These are phyloP conservation scores for Metarhizium album DNA, from an alignment of 2,329 filamentous ascomycete species.

Conservation along the genomic window DNA sequence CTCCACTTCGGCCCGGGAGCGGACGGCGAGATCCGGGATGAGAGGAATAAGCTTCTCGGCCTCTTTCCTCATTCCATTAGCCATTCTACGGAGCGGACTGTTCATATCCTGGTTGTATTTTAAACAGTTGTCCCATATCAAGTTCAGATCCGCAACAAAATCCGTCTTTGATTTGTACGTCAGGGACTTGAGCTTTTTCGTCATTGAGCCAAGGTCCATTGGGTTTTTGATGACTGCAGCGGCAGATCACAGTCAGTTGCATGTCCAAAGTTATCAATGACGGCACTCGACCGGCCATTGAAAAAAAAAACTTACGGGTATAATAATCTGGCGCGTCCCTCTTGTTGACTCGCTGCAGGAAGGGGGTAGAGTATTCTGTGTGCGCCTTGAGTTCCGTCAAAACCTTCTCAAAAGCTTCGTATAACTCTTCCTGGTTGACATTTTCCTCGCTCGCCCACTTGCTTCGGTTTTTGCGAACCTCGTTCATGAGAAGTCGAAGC, in stretches of 20 bases:
- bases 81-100: slow-evolving; percentile 83
- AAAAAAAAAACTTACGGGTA: slow-evolving; percentile 51
- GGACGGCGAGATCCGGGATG: slow-evolving; percentile 85
- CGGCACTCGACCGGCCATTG: too few relatives aligned
- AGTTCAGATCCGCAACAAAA: slow-evolving; percentile 83
- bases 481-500: slow-evolving; percentile 84
- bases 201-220: slow-evolving; percentile 97
- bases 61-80: slow-evolving; percentile 92
- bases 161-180: slow-evolving; percentile 84
- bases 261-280: neutral
- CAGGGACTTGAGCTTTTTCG: slow-evolving; percentile 82
- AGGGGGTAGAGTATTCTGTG: slow-evolving; percentile 95
- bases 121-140: slow-evolving; percentile 96
- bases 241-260: slow-evolving; percentile 13
- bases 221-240: slow-evolving; percentile 77
- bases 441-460: slow-evolving; percentile 99
- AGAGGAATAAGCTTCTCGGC: slow-evolving; percentile 92
- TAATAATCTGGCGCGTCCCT: slow-evolving; percentile 95
- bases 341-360: slow-evolving; percentile 90
- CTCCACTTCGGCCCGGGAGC: slow-evolving; percentile 89
- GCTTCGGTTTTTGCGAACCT: slow-evolving; percentile 93
- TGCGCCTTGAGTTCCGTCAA: slow-evolving; percentile 94
- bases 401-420: slow-evolving; percentile 94
- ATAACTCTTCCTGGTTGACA: slow-evolving; percentile 93
- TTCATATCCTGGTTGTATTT: slow-evolving; percentile 88